Base-by-base conservation (phyloP, 2,329 filamentous ascomycete species). In the Fusarium continuum region DNA sequence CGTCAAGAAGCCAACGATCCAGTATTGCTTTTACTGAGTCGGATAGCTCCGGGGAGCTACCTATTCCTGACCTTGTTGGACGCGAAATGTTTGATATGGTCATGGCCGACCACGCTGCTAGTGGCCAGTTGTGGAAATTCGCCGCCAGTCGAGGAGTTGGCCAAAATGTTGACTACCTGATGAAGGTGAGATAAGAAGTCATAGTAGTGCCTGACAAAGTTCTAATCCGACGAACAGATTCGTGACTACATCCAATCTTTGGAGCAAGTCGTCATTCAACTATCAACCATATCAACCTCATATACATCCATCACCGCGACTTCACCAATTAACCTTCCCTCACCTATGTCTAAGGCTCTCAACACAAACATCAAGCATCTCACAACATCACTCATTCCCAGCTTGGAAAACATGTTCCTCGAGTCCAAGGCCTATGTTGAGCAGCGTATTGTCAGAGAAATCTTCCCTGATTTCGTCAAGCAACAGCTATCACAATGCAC, bases 401-500 rank as follows among this genome's bases (percentile, higher is more conserved):
- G 75, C 5, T 71, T 85, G 70, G 77, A 82, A 58, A 71, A 73
- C 20, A 70, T 82, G 34, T 82, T 82, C 55, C 59, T 73, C 31
- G 76, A 81, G 31, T 76, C 80, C 6, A 75, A 77, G 54, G 73
- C 73, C 4, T 76, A 78, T 23, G 74, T 84, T 8, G 80, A 84
- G 64, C 75, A 75, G 29, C 68, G 81, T 2, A 71, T 84, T 4
- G 70, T 77, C 1, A 72, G 70, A 4, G 79, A 83, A 29, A 74
- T 84, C 16, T 85, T 83, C 50, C 82, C 82, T 3, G 75, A 78
- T 17, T 85, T 85, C 62, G 82, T 85, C 19, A 81, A 80, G 48
- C 77, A 81, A 50, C 83, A 85, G 65, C 73, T 85, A 48, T 79
- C 78, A 1, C 70, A 78, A 25, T 79, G 78, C 45, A 80, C 81